Base-by-base conservation (phyloP, 169 alveolate species). In the Besnoitia besnoiti region DNA sequence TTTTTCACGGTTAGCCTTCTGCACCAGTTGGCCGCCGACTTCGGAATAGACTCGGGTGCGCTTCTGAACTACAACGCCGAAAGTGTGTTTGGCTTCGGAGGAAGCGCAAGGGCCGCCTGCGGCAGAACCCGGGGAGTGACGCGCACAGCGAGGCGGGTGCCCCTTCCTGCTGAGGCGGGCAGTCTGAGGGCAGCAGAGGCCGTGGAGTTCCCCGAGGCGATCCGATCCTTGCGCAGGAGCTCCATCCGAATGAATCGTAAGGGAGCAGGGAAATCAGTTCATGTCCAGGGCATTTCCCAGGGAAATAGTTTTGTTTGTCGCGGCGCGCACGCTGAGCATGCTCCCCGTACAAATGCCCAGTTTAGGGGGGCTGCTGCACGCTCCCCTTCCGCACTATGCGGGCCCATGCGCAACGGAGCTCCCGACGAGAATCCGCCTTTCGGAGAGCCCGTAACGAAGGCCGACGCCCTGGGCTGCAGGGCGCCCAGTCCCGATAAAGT, bases 21-120 rank as follows among this genome's bases (percentile, higher is more conserved):
- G 59, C 87, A 77, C 30, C 87, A 77, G 47, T 37, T 77, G 16
- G 87, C 87, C 33, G 87, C 55, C 10, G 87, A 77, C 47, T 77
- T 77, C 59, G 87, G 47, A 21, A 39, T 77, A 0, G 87, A 77
- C 87, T 39, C 87, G 19, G 19, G 21, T n/a, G 59, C 87, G 10
- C 44, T 77, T 21, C 59, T 77, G 7, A 42, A 39, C 33, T 39
- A 7, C 10, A 19, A 77, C 14, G 46, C 16, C 39, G 82, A 73
- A 73, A 37, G 16, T n/a, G 82, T 5, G 3, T 2, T 2, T 73
- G 82, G 44, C n/a, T 19, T n/a, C 33, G 82, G 82, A 7, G 82
- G 82, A 73, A 4, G n/a, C 46, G 82, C 16, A 10, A 37, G 82
- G n/a, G 8, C 47, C 3, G 82, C 47, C 8, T 73, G 82, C n/a